Base-by-base conservation (phyloP, 495 filamentous ascomycete species). In the Podospora tetraspora region DNA sequence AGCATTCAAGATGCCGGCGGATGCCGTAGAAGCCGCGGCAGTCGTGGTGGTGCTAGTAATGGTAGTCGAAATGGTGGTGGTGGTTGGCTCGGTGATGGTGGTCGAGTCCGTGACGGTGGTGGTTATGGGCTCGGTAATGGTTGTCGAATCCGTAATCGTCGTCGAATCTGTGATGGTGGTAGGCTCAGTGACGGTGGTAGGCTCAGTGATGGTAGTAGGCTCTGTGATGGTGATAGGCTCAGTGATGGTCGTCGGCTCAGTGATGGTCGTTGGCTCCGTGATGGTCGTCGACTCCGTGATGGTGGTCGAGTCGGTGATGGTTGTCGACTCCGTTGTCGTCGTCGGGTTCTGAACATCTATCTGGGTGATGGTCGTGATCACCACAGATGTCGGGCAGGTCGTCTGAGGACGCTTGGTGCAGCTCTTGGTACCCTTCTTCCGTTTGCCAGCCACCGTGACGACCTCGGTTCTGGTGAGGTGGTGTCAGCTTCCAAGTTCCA, bases 291-390 rank as follows among this genome's bases (percentile, higher is more conserved):
- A 19, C 34, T 43, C 34, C 6, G 34, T 43, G 7, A 43, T 29
- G 61, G 29, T 34, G 0, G 34, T 43, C 34, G 34, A 43, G 34
- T 63, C 61, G 6, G 61, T 63, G n/a, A 34, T 30, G 61, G 57
- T 22, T 21, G 8, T 12, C n/a, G 21, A 59, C 21, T 25, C 24
- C 0, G 57, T 59, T 6, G 19, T 52, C 43, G 43, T 52, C 43
- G 19, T 12, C 43, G 43, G 43, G 43, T 52, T 6, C 43, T 52
- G 43, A 52, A 52, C 43, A 19, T 52, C 43, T 19, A 52, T 52
- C 43, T 52, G 43, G 43, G 43, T 63, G 29, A 63, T 23, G 61
- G 61, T 63, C 16, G 61, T 63, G 19, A 63, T 52, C 1, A 52
- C 43, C 19, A 52, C 43, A 19, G 43, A 52, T 52, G 43, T n/a